Conservation (phyloP, 192 early-diverging fungal genomes). For the Coemansia sp. region DNA sequence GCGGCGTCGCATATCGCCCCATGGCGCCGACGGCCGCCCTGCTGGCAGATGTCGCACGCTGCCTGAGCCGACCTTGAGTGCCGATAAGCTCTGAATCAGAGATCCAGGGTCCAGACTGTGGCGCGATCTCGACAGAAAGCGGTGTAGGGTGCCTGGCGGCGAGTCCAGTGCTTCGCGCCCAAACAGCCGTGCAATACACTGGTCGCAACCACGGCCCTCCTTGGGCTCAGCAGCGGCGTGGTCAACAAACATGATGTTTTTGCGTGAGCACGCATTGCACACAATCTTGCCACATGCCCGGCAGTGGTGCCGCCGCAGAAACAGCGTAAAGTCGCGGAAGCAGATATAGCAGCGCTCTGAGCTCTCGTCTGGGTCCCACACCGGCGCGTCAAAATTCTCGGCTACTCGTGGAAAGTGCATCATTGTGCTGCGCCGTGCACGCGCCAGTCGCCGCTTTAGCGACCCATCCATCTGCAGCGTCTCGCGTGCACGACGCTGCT, state of each 20-base stretch:
- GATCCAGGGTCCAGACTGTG: slow-evolving; percentile 47
- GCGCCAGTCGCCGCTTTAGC: slow-evolving; percentile 38
- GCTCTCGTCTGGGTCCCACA: slow-evolving; percentile 73
- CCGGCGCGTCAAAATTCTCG: slow-evolving; percentile 66
- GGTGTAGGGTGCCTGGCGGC: slow-evolving; percentile 42
- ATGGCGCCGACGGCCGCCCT: slow-evolving; percentile 19
- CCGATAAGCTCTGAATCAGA: slow-evolving; percentile 39
- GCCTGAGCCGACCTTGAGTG: slow-evolving; percentile 25
- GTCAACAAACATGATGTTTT: slow-evolving; percentile 54
- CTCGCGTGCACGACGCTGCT: slow-evolving; percentile 56
- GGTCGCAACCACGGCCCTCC: slow-evolving; percentile 55
- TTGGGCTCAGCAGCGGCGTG: slow-evolving; percentile 22
- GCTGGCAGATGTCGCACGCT: slow-evolving; percentile 19
- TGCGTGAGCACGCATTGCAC: slow-evolving; percentile 68
- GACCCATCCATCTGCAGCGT: slow-evolving; percentile 61
- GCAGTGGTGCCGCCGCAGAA: slow-evolving; percentile 73
- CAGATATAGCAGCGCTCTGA: slow-evolving; percentile 70
- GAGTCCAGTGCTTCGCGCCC: slow-evolving; percentile 50
- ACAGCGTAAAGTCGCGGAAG: slow-evolving; percentile 64
- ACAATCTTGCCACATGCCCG: slow-evolving; percentile 77
- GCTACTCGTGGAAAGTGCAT: slow-evolving; percentile 60
- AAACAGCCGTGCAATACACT: slow-evolving; percentile 53
- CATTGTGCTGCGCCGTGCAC: slow-evolving; percentile 53
- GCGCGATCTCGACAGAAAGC: slow-evolving; percentile 37
- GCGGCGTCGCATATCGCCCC: slow-evolving; percentile 5